These are phyloP conservation scores for Aureobasidium sp. DNA, from an alignment of 2,329 filamentous ascomycete species.

Conservation along the genomic window DNA sequence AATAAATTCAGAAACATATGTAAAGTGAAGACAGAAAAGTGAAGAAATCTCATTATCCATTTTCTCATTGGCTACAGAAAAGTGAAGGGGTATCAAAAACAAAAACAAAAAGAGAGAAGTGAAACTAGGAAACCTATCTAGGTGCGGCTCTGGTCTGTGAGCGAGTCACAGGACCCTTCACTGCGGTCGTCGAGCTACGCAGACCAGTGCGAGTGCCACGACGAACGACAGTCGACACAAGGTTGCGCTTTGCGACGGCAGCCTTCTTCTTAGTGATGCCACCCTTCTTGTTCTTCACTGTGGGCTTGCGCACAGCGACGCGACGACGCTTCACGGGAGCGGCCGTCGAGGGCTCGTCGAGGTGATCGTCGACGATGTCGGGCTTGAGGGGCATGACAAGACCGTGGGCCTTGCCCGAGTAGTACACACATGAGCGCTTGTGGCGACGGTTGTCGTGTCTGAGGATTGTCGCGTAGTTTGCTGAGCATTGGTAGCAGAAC, in stretches of 20 bases:
- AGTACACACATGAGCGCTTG: not conserved
- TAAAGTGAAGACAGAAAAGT: not conserved
- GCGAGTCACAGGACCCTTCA: not conserved
- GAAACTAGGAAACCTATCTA: not conserved
- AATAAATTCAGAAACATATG: not conserved
- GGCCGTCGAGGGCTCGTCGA: not conserved
- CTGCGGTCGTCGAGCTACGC: not conserved
- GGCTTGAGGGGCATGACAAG: not conserved
- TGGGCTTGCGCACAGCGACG: not conserved
- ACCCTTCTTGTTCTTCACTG: not conserved
- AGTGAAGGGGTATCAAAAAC: not conserved
- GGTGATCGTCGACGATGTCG: not conserved
- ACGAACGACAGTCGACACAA: not conserved
- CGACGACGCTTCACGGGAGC: not conserved
- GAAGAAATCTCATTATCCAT: not conserved
- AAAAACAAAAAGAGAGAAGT: not conserved
- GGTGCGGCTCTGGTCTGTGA: not conserved
- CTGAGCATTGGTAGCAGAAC: constrained; percentile 27
- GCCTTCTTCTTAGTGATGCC: not conserved
- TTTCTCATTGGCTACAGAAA: not conserved
- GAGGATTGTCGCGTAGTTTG: constrained; percentile 10
- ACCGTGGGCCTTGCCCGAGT: not conserved
- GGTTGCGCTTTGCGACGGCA: not conserved
- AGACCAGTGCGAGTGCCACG: not conserved
- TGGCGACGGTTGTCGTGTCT: not conserved